Conservation (phyloP, 805 yeast species). For the Spathaspora gorwiae region DNA sequence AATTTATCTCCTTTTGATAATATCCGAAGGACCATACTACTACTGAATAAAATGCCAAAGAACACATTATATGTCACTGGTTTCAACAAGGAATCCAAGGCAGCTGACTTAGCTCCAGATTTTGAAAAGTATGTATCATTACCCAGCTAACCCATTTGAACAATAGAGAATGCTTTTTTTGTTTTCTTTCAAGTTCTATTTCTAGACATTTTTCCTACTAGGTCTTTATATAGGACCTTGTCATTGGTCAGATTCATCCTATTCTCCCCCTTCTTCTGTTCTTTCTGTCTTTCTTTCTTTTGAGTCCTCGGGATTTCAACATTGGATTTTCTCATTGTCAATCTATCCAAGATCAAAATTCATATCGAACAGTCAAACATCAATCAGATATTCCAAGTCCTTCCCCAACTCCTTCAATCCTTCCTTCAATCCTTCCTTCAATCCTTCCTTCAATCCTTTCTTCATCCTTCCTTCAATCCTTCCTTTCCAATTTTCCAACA, state of each 20-base stretch:
- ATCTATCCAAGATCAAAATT: too few species aligned
- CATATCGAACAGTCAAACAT: neutral
- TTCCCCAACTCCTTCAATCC: slow-evolving; percentile 3
- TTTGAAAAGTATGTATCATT: slow-evolving; percentile 52
- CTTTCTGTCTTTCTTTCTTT: neutral
- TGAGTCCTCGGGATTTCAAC: neutral
- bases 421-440: neutral
- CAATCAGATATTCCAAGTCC: neutral
- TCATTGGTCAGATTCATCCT: neutral
- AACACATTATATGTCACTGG: slow-evolving; percentile 55
- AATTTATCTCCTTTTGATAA: too few species aligned
- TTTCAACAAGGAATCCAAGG: slow-evolving; percentile 49
- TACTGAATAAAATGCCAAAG: slow-evolving; percentile 29
- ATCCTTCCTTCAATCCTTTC: neutral
- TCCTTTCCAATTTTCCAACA: neutral
- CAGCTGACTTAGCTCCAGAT: slow-evolving; percentile 54
- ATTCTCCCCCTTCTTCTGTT: slow-evolving; percentile 2
- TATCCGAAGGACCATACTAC: too few species aligned
- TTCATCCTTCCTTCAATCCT: neutral
- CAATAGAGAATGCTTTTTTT: neutral
- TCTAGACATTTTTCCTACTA: too few species aligned
- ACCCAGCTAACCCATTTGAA: neutral
- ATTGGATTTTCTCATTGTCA: neutral
- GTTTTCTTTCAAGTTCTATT: neutral
- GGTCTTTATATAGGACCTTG: too few species aligned